Percentiles rank a stretch among this genome's conserved stretches.
These are phyloP conservation scores for Fusarium solani-melongenae DNA, from an alignment of 2,329 filamentous ascomycete species.

Conservation along the genomic window DNA sequence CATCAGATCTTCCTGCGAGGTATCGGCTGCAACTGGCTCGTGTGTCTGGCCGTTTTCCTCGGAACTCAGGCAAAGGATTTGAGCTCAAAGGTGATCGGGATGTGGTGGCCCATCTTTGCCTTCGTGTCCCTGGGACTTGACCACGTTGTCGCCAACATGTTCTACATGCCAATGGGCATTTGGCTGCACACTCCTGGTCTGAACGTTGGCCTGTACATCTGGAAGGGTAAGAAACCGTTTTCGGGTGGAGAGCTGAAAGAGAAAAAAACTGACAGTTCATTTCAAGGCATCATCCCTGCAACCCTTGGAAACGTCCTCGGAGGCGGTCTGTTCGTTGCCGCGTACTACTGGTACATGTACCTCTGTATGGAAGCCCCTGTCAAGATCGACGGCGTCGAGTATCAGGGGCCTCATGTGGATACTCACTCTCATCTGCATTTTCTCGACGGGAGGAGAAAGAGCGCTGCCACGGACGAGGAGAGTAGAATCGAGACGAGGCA, in stretches of 20 bases:
- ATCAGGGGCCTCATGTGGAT: conserved; percentile 12
- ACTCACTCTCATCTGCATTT: conserved; percentile 11
- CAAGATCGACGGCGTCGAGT: conserved; percentile 23
- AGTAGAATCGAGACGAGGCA: conserved; percentile 19
- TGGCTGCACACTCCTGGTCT: conserved; percentile 58
- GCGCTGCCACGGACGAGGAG: conserved; percentile 28
- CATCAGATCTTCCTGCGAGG: conserved; percentile 65
- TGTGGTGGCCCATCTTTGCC: conserved; percentile 67
- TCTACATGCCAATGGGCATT: conserved; percentile 63
- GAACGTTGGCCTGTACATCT: conserved; percentile 63
- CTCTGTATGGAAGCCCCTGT: conserved; percentile 20
- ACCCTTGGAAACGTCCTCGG: conserved; percentile 65
- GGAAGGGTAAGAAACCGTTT: conserved; percentile 55
- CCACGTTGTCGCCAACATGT: conserved; percentile 70
- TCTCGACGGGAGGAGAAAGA: conserved; percentile 7
- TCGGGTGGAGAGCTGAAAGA: too few species aligned
- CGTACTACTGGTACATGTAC: conserved; percentile 45
- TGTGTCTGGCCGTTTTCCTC: conserved; percentile 64
- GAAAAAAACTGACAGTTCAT: conserved; percentile 5
- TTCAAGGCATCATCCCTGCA: conserved; percentile 58
- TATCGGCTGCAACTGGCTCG: conserved; percentile 69
- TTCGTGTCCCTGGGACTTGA: conserved; percentile 66
- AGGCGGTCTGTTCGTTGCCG: conserved; percentile 62
- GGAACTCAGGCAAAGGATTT: conserved; percentile 61
- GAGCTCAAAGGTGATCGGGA: conserved; percentile 63